These are phyloP conservation scores for Pugionium dolabratum DNA, from an alignment of 345 rosid species.

Conservation along the genomic window DNA sequence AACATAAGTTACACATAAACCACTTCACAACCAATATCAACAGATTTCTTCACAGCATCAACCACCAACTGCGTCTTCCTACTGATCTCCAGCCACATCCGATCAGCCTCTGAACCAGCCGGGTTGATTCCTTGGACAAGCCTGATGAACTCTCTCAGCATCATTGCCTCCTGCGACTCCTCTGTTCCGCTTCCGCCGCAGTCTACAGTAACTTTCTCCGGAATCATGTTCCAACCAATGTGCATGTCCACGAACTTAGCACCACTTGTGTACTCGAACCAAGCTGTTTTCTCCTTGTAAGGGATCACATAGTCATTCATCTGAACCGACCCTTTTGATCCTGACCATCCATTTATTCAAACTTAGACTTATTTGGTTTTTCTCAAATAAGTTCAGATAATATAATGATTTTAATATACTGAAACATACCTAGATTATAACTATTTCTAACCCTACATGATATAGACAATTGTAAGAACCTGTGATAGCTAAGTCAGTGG, in stretches of 20 bases:
- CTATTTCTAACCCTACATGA: neutral
- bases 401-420: too few relatives aligned
- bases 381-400: too few relatives aligned
- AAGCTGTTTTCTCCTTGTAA: conserved; percentile 52
- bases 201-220: conserved; percentile 46
- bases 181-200: conserved; percentile 29
- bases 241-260: conserved; percentile 59
- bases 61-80: conserved; percentile 65
- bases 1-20: conserved; percentile 43
- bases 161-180: conserved; percentile 64
- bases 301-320: conserved; percentile 62
- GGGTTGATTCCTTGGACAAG: conserved; percentile 44
- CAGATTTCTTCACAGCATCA: conserved; percentile 61
- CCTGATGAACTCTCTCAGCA: conserved; percentile 53
- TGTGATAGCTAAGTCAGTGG: conserved; percentile 52
- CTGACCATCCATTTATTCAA: conserved; percentile 30
- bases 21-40: conserved; percentile 54
- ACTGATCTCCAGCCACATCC: conserved; percentile 58
- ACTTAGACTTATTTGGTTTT: too few relatives aligned
- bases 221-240: conserved; percentile 64
- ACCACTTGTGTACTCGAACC: conserved; percentile 46
- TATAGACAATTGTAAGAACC: conserved; percentile 28
- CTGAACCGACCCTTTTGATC: conserved; percentile 52
- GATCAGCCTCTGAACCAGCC: conserved; percentile 39
- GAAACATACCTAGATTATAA: neutral